Conservation (phyloP, 768 basidiomycete genomes). For the Chiua virens region DNA sequence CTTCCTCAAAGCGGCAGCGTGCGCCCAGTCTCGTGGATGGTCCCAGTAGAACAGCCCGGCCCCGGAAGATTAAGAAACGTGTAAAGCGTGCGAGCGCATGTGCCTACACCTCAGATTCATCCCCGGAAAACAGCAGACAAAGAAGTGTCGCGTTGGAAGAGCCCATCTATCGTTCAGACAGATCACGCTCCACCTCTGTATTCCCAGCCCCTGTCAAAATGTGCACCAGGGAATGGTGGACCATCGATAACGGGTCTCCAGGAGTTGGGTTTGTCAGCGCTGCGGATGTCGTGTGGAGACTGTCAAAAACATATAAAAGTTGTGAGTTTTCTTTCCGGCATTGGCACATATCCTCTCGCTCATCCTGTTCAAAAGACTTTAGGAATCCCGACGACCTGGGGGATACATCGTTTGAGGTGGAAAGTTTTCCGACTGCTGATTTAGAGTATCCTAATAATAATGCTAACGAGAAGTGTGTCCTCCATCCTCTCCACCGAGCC, state of each 20-base stretch:
- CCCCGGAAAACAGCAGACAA: constrained; percentile 45
- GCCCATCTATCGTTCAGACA: constrained; percentile 52
- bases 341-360: constrained; percentile 1
- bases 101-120: constrained; percentile 32
- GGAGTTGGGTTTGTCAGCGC: constrained; percentile 58
- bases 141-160: constrained; percentile 44
- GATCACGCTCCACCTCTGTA: constrained; percentile 65
- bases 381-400: constrained; percentile 60
- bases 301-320: constrained; percentile 67
- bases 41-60: constrained; percentile 3
- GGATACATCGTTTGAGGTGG: constrained; percentile 65
- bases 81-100: constrained; percentile 20
- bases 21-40: constrained; percentile 6
- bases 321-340: constrained; percentile 46
- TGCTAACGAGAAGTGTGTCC: constrained; percentile 63
- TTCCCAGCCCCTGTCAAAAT: constrained; percentile 35
- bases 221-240: constrained; percentile 46
- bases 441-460: constrained; percentile 77
- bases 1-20: constrained; percentile 26
- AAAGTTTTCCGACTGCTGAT: constrained; percentile 62
- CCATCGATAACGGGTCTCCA: constrained; percentile 50
- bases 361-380: constrained; percentile 53
- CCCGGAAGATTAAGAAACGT: constrained; percentile 29
- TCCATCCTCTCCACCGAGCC: neutral
- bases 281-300: constrained; percentile 57